These are phyloP conservation scores for Suillus bovinus DNA, from an alignment of 768 basidiomycete species.

Conservation along the genomic window DNA sequence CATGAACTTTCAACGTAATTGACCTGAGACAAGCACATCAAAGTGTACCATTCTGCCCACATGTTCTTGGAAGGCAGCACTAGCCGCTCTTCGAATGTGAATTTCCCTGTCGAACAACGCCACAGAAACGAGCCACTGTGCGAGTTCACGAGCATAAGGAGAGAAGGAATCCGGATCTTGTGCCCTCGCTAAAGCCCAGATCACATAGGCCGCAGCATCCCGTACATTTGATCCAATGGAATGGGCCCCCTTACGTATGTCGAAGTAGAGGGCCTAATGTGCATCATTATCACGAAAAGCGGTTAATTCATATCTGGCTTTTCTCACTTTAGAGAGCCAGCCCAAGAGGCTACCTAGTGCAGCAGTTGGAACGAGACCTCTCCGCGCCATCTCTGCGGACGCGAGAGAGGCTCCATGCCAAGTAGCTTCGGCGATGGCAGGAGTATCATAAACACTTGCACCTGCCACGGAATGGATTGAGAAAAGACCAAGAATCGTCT, in stretches of 20 bases:
- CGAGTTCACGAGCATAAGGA: slow-evolving; percentile 64
- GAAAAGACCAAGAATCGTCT: slow-evolving; percentile 77
- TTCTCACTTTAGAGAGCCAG: slow-evolving; percentile 77
- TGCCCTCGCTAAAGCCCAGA: slow-evolving; percentile 92
- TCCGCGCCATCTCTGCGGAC: slow-evolving; percentile 88
- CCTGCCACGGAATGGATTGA: slow-evolving; percentile 67
- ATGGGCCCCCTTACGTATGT: slow-evolving; percentile 88
- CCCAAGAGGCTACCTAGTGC: slow-evolving; percentile 64
- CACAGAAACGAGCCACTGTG: slow-evolving; percentile 71
- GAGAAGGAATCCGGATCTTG: slow-evolving; percentile 58
- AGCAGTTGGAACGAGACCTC: slow-evolving; percentile 64
- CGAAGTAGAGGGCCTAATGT: slow-evolving; percentile 83
- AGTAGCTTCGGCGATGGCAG: slow-evolving; percentile 77
- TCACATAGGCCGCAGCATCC: slow-evolving; percentile 90
- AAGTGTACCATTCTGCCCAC: slow-evolving; percentile 83
- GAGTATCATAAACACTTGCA: slow-evolving; percentile 67
- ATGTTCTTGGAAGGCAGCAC: slow-evolving; percentile 96
- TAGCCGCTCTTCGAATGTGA: slow-evolving; percentile 91
- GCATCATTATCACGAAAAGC: slow-evolving; percentile 13
- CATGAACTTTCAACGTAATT: slow-evolving; percentile 17
- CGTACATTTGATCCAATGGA: slow-evolving; percentile 94
- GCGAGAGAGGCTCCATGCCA: slow-evolving; percentile 97
- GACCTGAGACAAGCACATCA: slow-evolving; percentile 7
- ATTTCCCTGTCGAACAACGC: slow-evolving; percentile 93
- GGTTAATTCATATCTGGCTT: slow-evolving; percentile 10